Base-by-base conservation (phyloP, 1,284 basidiomycete species). In the Tausonia pullulans region DNA sequence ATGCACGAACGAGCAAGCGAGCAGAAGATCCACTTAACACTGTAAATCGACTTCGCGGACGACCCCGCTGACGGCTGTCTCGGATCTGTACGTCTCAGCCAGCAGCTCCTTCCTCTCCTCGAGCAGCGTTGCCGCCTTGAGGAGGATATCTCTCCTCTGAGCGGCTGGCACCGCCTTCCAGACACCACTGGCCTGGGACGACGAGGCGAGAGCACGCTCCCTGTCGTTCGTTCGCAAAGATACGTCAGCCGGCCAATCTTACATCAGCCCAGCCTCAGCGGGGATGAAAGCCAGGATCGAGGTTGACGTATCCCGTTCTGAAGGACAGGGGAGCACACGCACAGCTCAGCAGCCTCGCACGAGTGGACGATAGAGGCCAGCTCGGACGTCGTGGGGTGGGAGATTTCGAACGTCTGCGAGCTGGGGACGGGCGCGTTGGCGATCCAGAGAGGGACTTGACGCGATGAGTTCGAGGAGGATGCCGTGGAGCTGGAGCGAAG, bases 371-470 rank as follows among this genome's bases (percentile, higher is more conserved):
- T 27, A n/a, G 41, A 27, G 39, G 58, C 61, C 8, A 14, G 1
- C 48, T 51, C 55, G 6, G 39, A 14, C 14, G 54, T 44, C 16
- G 7, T 41, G 2, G 61, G 61, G 41, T 62, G 61, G 3, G 16
- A 5, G 53, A 62, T 41, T 9, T 50, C n/a, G 16, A 62, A 57
- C 6, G 39, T 9, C 40, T 6, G 5, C 2, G 8, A 8, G 9
- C 45, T 43, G 13, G 7, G 9, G 8, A 51, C 40, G 16, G 27
- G 6, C 4, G 41, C 46, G 0, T 55, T 55, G 40, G 11, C 46
- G 54, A 62, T 62, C 61, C 61, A 62, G 48, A 62, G 55, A n/a
- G 61, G 61, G 13, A 62, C 61, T 1, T 48, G 27, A 27, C 27
- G 27, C 27, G 27, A 27, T 27, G 27, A 27, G 27, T 27, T 2